These are phyloP conservation scores for Penicillium sp. DNA, from an alignment of 2,329 filamentous ascomycete genomes.

Conservation along the genomic window DNA sequence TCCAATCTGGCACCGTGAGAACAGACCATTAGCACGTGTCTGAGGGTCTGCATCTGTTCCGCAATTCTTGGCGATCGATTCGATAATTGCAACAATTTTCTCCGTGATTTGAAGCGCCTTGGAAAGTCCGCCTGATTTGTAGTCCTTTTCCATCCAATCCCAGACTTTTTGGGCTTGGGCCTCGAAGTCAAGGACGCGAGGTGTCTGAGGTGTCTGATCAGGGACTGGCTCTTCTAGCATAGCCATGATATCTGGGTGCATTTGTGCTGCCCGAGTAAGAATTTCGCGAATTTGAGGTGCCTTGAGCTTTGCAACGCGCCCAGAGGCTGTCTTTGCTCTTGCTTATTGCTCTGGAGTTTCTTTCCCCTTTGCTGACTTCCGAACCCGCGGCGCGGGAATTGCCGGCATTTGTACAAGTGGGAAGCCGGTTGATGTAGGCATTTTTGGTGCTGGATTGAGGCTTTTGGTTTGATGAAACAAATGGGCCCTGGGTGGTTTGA, in stretches of 20 bases:
- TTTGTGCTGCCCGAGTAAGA: not conserved
- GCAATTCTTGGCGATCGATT: constrained; percentile 7
- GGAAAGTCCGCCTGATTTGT: constrained; percentile 3
- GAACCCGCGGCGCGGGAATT: too few species aligned
- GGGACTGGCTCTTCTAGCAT: not conserved
- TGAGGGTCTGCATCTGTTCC: not conserved
- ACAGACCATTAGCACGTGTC: constrained; percentile 19
- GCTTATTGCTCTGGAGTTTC: not conserved
- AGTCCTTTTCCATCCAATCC: constrained; percentile 18
- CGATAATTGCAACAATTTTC: not conserved
- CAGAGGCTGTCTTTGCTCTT: not conserved
- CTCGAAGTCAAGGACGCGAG: not conserved
- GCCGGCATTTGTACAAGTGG: too few species aligned
- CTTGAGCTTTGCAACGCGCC: not conserved
- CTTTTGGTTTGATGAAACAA: too few species aligned
- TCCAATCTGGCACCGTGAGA: constrained; percentile 18
- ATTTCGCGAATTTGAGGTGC: not conserved
- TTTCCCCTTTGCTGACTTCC: not conserved
- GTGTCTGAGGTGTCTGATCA: not conserved
- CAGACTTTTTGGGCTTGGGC: not conserved
- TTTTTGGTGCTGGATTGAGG: too few species aligned
- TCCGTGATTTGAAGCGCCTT: constrained; percentile 3
- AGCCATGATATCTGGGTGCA: not conserved
- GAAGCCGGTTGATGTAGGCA: too few species aligned
- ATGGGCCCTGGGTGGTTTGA: too few species aligned